Evolutionary conservation across 208 protist genomes (phyloP).

Genomic region (Angomonas ambiguus): DNA sequence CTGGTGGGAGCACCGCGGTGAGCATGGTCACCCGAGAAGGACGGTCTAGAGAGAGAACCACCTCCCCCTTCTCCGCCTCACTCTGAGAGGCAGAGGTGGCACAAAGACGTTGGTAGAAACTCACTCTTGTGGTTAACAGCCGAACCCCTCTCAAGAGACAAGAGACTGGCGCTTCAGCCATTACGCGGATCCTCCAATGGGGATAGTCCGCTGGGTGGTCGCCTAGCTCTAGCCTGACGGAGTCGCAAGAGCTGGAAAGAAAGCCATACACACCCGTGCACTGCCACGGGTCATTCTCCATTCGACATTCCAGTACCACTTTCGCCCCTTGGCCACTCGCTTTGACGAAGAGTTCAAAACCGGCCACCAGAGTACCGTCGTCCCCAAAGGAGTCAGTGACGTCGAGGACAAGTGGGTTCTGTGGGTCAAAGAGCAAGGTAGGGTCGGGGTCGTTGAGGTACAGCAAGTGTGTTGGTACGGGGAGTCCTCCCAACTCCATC

Average conservation of each 20-base stretch:
- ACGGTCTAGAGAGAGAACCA: conserved; percentile 2
- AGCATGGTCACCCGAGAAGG: conserved; percentile 38
- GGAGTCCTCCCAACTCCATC: neutral
- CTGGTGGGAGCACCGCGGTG: conserved; percentile 36
- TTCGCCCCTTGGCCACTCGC: neutral
- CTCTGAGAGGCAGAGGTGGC: neutral
- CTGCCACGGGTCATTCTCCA: neutral
- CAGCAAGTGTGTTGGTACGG: neutral
- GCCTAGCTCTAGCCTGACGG: neutral
- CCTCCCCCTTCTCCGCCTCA: neutral
- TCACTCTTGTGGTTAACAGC: neutral
- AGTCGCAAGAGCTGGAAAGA: neutral
- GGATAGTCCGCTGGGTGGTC: neutral
- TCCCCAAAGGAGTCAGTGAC: neutral
- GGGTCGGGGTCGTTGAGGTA: neutral
- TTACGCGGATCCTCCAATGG: conserved; percentile 2
- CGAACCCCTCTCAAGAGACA: neutral
- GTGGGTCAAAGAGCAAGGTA: neutral
- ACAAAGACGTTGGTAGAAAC: neutral
- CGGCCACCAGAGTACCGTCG: neutral
- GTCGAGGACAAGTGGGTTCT: neutral
- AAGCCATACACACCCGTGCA: neutral
- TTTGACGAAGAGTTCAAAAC: neutral
- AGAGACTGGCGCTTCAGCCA: neutral
- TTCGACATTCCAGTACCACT: neutral